A percentile compares a stretch with the other conserved stretches of the same genome.
Evolutionary conservation across 495 filamentous ascomycete species (phyloP).

Genomic region (Neurospora sp.): DNA sequence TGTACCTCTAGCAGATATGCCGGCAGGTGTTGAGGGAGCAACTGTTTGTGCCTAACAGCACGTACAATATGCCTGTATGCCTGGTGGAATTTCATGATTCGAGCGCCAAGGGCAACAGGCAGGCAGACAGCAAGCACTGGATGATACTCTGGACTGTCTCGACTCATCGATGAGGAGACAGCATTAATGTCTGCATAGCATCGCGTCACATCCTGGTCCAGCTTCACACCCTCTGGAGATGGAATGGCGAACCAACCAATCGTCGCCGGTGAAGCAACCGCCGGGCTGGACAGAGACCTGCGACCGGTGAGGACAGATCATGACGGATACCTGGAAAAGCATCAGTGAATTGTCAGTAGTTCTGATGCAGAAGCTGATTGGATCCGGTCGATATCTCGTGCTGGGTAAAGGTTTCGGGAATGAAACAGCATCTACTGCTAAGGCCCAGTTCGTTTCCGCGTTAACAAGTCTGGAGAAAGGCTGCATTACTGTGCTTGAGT

Average conservation of each 20-base stretch:
- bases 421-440: background rate
- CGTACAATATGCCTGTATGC: background rate
- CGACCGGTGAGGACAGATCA: constrained; percentile 12
- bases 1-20: background rate
- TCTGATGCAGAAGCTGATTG: background rate
- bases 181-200: background rate
- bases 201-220: constrained; percentile 9
- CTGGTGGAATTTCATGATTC: background rate
- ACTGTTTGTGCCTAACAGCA: background rate
- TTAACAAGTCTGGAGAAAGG: too few relatives aligned
- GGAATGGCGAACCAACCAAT: constrained; percentile 17
- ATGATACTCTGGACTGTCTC: background rate
- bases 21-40: background rate
- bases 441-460: too few relatives aligned
- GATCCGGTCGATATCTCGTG: background rate
- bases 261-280: background rate
- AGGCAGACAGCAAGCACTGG: background rate
- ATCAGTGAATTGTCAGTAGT: background rate
- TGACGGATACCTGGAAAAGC: background rate
- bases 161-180: background rate
- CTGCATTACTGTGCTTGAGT: too few relatives aligned
- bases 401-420: background rate
- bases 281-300: constrained; percentile 6
- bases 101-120: background rate
- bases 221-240: constrained; percentile 16